Conservation (phyloP, 805 yeast species). For the Nakazawaea holstii region DNA sequence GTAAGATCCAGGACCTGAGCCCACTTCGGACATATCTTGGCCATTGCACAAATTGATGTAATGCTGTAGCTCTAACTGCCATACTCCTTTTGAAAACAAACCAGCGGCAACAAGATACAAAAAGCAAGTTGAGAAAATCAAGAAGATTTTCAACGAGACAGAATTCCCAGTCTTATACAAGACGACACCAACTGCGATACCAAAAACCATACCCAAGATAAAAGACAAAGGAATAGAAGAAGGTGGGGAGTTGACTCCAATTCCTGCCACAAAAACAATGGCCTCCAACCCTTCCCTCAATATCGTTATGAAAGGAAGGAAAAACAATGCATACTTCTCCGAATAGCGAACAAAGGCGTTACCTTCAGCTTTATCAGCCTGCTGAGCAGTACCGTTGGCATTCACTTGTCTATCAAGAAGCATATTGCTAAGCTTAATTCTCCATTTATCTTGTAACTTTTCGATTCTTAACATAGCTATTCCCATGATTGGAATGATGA, state of each 20-base stretch:
- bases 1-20: slow-evolving; percentile 44
- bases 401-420: slow-evolving; percentile 8
- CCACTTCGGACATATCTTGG: slow-evolving; percentile 40
- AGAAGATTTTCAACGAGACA: slow-evolving; percentile 35
- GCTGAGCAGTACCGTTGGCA: slow-evolving; percentile 1
- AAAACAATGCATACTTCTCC: slow-evolving; percentile 80
- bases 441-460: slow-evolving; percentile 41
- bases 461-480: slow-evolving; percentile 36
- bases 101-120: slow-evolving; percentile 42
- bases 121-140: slow-evolving; percentile 36
- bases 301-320: slow-evolving; percentile 83
- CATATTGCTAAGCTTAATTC: slow-evolving; percentile 26
- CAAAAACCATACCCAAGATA: slow-evolving; percentile 29
- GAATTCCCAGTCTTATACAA: slow-evolving; percentile 39
- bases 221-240: slow-evolving; percentile 25
- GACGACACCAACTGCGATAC: slow-evolving; percentile 30
- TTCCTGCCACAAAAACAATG: slow-evolving; percentile 86
- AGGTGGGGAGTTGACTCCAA: slow-evolving; percentile 50
- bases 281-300: slow-evolving; percentile 90
- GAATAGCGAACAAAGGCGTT: slow-evolving; percentile 48
- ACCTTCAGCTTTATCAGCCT: slow-evolving; percentile 36
- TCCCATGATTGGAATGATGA: slow-evolving; percentile 42
- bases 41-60: slow-evolving; percentile 38
- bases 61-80: slow-evolving; percentile 39
- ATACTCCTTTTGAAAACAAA: slow-evolving; percentile 37